phyloP scores from a whole-genome alignment of 2,329 filamentous ascomycete species.

The Claviceps quebecensis region DNA sequence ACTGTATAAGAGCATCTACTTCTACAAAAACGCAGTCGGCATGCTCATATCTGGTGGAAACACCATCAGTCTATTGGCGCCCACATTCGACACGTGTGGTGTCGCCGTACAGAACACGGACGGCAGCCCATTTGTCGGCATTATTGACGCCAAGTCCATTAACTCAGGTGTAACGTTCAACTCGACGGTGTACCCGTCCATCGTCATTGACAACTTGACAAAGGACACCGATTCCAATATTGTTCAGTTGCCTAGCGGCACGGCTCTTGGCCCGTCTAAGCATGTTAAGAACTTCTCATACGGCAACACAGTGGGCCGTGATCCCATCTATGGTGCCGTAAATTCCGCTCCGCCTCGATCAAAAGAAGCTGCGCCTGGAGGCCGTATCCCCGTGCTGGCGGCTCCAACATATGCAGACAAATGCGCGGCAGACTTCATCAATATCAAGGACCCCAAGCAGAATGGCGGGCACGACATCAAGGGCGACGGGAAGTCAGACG shows the following conservation, averaged over 20 bases:
- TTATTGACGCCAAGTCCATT: constrained; percentile 26
- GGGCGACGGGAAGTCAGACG: constrained; percentile 25
- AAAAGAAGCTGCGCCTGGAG: constrained; percentile 21
- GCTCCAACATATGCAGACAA: constrained; percentile 26
- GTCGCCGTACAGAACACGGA: constrained; percentile 22
- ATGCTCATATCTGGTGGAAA: constrained; percentile 17
- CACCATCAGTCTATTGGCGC: constrained; percentile 25
- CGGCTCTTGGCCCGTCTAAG: constrained; percentile 14
- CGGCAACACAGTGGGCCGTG: constrained; percentile 26
- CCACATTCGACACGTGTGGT: constrained; percentile 26
- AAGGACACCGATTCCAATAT: constrained; percentile 25
- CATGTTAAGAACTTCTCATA: constrained; percentile 28
- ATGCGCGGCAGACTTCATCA: constrained; percentile 16
- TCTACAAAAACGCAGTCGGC: constrained; percentile 26
- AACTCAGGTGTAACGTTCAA: constrained; percentile 27
- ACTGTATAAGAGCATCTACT: constrained; percentile 28
- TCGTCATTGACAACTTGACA: constrained; percentile 28
- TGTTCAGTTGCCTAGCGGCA: constrained; percentile 18
- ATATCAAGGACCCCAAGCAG: constrained; percentile 24
- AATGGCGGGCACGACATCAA: constrained; percentile 17
- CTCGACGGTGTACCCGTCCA: constrained; percentile 24
- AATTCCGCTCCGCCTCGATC: constrained; percentile 19
- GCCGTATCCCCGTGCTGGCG: constrained; percentile 21
- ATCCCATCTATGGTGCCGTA: constrained; percentile 25
- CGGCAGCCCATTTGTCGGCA: constrained; percentile 24